Percentiles rank a stretch among this genome's conserved stretches.
phyloP scores from a whole-genome alignment of 2,329 filamentous ascomycete species.

The Podosphaera fusca region DNA sequence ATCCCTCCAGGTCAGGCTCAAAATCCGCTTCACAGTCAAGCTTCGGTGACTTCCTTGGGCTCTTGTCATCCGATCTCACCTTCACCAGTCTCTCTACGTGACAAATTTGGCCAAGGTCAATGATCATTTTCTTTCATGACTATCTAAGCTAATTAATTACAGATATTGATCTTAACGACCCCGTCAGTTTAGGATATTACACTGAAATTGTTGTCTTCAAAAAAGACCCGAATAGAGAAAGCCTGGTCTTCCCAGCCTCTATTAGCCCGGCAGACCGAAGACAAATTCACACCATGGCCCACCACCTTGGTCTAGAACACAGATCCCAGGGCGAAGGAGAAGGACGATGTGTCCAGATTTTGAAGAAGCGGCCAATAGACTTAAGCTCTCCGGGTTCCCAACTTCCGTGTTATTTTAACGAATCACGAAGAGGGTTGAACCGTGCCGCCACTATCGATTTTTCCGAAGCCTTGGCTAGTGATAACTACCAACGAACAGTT shows the following conservation, averaged over 20 bases:
- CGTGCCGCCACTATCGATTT: constrained; percentile 96
- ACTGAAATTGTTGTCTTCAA: constrained; percentile 79
- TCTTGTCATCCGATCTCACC: constrained; percentile 26
- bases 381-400: constrained; percentile 17
- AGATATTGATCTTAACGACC: constrained; percentile 76
- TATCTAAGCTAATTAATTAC: constrained; percentile 2
- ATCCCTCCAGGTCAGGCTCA: constrained; percentile 20
- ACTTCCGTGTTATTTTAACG: constrained; percentile 27
- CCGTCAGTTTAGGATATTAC: constrained; percentile 67
- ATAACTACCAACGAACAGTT: constrained; percentile 45
- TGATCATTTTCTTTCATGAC: not conserved
- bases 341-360: constrained; percentile 74
- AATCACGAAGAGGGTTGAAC: constrained; percentile 67
- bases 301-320: constrained; percentile 84
- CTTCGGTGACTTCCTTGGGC: constrained; percentile 52
- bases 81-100: constrained; percentile 15
- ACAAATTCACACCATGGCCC: constrained; percentile 79
- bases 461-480: constrained; percentile 49
- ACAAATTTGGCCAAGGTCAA: constrained; percentile 7
- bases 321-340: constrained; percentile 74
- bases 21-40: constrained; percentile 54
- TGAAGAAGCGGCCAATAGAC: constrained; percentile 31
- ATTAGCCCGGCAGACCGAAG: constrained; percentile 67
- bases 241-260: constrained; percentile 60
- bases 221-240: constrained; percentile 52